Evolutionary conservation across 768 basidiomycete species (phyloP), one percentile per base, ranked within the genome.

Genomic region (Lentinula guzmanii): DNA sequence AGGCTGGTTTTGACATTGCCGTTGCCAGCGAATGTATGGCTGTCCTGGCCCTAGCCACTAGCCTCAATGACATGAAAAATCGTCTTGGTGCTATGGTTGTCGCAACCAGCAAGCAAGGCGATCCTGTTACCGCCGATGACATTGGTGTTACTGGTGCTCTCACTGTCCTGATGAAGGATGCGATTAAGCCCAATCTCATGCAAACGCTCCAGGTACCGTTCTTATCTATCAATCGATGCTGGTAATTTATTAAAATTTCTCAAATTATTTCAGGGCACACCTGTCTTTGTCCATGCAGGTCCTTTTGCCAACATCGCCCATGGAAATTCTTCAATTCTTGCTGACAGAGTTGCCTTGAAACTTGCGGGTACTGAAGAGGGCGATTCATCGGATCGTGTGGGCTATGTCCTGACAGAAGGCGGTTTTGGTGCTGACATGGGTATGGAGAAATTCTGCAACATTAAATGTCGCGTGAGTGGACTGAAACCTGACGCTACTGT

Each of bases 281-380:
- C 96, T 42, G 97, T 99, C 65, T 98, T 99, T 70, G 97, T 99
- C 4, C 96, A 98, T 72, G 96, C 96, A 4, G 96, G 96, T 58
- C 97, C 96, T 31, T 99, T 99, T 72, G 96, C 96, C 65, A 98
- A 99, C 80, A 99, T 99, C 64, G 96, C 96, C 1, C 96, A 98
- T 69, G 93, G 95, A 51, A 99, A 98, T 77, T 98, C 95, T 1
- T 98, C 96, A 43, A 96, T 99, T 72, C 84, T 99, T 62, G 96
- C 96, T n/a, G 96, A 99, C 73, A 86, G 89, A 58, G 87, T 99
- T 58, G 96, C 96, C 35, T 83, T 99, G 67, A 99, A 99, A 77
- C 87, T 99, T 28, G 96, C 94, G 16, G 96, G 96, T 62, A 90
- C 90, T 15, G 97, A 98, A 72, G 84, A 91, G 65, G 96, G 95